Base-by-base conservation (phyloP, 306 rosid species). In the Potentilla sterilis region DNA sequence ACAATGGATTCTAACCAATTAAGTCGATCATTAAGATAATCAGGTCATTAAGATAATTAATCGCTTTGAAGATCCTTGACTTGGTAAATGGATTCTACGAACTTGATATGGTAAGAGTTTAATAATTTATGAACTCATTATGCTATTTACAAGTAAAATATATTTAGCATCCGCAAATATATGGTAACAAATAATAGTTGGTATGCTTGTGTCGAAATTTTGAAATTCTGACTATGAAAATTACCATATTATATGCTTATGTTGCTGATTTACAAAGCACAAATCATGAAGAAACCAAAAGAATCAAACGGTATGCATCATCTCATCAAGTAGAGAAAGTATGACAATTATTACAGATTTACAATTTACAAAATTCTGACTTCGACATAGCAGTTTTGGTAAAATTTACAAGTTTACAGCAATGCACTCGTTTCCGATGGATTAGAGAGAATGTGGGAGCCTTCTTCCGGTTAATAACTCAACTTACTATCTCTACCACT, bases 401-500 rank as follows among this genome's bases (percentile, higher is more conserved):
- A 32, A 55, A 55, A 55, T 55, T 21, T 55, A 49, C 38, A 72
- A 52, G 47, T 72, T 24, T 40, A 54, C 18, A 55, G 73, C 52
- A 73, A 59, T 9, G 43, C 66, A 24, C 32, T 32, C 13, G 41
- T 48, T 44, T 61, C 37, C 47, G 77, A 74, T 42, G 32, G 48
- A 22, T 10, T 41, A 3, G 40, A 37, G 40, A 72, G n/a, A 57
- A 5, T 22, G 37, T 40, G 67, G 76, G 54, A 1, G 21, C 18
- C 67, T 64, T 38, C 13, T 35, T 40, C 21, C 42, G 34, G 43
- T 48, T 81, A 10, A 13, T 2, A 62, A 34, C 67, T 82, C 85
- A 95, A 57, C 80, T 86, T 63, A 92, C 86, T 72, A 92, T 90
- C 83, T 90, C 97, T 76, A 83, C 42, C 81, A 88, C 70, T 64